Conservation (phyloP, 164 flowering plant genomes). For the Piper longum region DNA sequence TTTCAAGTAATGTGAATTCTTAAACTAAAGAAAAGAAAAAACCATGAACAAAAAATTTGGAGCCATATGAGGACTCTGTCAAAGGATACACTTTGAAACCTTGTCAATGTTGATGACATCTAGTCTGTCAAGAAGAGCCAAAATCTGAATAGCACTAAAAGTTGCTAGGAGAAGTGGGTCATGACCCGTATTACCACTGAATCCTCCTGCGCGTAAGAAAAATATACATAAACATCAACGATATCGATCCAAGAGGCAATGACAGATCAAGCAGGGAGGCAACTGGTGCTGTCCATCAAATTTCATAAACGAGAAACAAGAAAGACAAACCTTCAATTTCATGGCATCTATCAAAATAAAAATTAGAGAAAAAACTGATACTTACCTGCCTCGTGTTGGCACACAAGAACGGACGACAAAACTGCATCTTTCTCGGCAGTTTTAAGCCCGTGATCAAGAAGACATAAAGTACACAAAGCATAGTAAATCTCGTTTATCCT, state of each 20-base stretch:
- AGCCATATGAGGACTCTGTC: background rate
- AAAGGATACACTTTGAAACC: slow-evolving; percentile 71
- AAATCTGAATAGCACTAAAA: slow-evolving; percentile 74
- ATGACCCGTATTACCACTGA: slow-evolving; percentile 83
- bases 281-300: too few relatives aligned
- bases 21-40: too few relatives aligned
- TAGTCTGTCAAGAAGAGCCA: slow-evolving; percentile 70
- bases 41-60: background rate
- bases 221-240: background rate
- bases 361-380: background rate
- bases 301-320: background rate
- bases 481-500: slow-evolving; percentile 84
- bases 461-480: slow-evolving; percentile 76
- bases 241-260: too few relatives aligned
- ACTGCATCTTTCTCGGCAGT: slow-evolving; percentile 53
- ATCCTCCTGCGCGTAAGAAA: slow-evolving; percentile 47
- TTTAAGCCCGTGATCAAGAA: slow-evolving; percentile 48
- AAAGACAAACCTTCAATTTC: background rate
- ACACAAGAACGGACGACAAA: slow-evolving; percentile 65
- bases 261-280: too few relatives aligned
- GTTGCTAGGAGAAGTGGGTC: slow-evolving; percentile 78
- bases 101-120: slow-evolving; percentile 59
- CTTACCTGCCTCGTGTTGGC: slow-evolving; percentile 81
- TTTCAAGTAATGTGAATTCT: too few relatives aligned
- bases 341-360: background rate